phyloP scores from a whole-genome alignment of 352 stramenopile species.

The Pythium dissotocum region DNA sequence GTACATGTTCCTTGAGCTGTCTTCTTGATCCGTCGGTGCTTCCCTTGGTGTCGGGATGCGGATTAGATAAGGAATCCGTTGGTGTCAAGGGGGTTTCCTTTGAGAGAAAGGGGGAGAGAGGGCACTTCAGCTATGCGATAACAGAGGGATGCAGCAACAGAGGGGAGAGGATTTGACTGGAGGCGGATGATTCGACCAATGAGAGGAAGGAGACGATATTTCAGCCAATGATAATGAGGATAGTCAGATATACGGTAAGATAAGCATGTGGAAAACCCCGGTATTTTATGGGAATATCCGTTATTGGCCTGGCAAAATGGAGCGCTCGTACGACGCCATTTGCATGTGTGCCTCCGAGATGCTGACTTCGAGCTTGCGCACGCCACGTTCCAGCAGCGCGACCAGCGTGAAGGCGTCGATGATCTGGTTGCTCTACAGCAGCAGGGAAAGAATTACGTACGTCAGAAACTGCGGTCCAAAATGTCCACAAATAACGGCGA shows the following conservation, averaged over 20 bases:
- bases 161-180: constrained; percentile 24
- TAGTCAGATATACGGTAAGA: background rate
- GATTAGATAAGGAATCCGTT: background rate
- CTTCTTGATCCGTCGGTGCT: background rate
- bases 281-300: constrained; percentile 1
- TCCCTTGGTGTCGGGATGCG: constrained; percentile 4
- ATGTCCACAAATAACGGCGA: background rate
- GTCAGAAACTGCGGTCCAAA: background rate
- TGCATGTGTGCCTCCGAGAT: constrained; percentile 94
- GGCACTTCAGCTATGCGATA: constrained; percentile 19
- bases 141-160: constrained; percentile 10
- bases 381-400: constrained; percentile 73
- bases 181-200: constrained; percentile 19
- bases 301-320: constrained; percentile 40
- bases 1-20: constrained; percentile 44
- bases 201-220: background rate
- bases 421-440: constrained; percentile 78
- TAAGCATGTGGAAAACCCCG: background rate
- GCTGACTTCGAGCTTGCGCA: constrained; percentile 92
- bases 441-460: background rate
- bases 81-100: constrained; percentile 14
- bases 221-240: constrained; percentile 9
- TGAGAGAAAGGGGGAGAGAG: constrained; percentile 10
- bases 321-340: constrained; percentile 80
- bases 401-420: constrained; percentile 83